These are phyloP conservation scores for Rhamnella rubrinervis DNA, from an alignment of 331 rosid genomes.

Conservation along the genomic window DNA sequence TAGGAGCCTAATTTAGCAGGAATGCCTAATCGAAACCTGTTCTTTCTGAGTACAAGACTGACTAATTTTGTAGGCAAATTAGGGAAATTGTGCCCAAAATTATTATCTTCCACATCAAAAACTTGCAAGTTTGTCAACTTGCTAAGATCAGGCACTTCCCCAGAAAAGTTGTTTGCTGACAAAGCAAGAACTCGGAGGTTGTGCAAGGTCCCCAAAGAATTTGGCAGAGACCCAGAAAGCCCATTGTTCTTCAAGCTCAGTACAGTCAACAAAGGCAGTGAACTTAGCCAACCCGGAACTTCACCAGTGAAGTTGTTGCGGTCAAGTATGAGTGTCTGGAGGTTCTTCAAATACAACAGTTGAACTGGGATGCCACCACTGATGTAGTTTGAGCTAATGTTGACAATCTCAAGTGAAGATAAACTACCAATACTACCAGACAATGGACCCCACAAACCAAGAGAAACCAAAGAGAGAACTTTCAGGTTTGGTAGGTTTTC, in stretches of 20 bases:
- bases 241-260: slow-evolving; percentile 64
- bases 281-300: slow-evolving; percentile 54
- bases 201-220: slow-evolving; percentile 46
- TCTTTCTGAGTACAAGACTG: slow-evolving; percentile 67
- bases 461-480: slow-evolving; percentile 72
- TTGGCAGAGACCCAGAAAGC: slow-evolving; percentile 60
- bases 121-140: slow-evolving; percentile 69
- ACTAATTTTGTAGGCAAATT: slow-evolving; percentile 55
- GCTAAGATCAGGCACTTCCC: slow-evolving; percentile 68
- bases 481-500: slow-evolving; percentile 49
- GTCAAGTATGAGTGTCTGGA: slow-evolving; percentile 77
- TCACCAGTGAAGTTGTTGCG: slow-evolving; percentile 57
- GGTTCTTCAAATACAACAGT: slow-evolving; percentile 52
- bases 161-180: slow-evolving; percentile 59
- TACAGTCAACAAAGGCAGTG: slow-evolving; percentile 64
- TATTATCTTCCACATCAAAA: slow-evolving; percentile 63
- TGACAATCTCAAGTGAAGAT: slow-evolving; percentile 74
- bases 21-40: slow-evolving; percentile 54
- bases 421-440: slow-evolving; percentile 48
- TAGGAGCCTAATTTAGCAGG: slow-evolving; percentile 49
- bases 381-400: slow-evolving; percentile 67
- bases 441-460: slow-evolving; percentile 70
- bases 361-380: slow-evolving; percentile 59
- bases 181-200: slow-evolving; percentile 62
- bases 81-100: slow-evolving; percentile 77